Conservation (phyloP, 495 filamentous ascomycete species). For the Chaetomidium leptoderma region DNA sequence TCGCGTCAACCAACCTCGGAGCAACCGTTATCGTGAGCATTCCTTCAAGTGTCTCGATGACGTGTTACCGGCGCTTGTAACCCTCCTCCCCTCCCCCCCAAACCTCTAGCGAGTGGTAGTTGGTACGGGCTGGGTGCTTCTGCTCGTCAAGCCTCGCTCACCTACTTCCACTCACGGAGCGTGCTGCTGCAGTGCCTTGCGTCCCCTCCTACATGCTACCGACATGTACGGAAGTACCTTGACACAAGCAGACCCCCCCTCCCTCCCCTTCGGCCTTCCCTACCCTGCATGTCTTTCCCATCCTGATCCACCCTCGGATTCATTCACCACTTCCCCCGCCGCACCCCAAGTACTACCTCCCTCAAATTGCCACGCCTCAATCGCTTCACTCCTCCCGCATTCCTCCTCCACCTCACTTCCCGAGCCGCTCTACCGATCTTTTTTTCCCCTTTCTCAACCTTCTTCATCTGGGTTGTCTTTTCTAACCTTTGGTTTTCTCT, state of each 20-base stretch:
- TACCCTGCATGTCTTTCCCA: conserved; percentile 43
- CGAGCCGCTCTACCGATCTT: neutral
- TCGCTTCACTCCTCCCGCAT: conserved; percentile 23
- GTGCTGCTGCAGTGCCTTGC: conserved; percentile 40
- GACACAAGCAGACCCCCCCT: conserved; percentile 19
- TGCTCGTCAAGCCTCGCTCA: conserved; percentile 26
- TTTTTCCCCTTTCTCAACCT: conserved; percentile 20
- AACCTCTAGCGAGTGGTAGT: conserved; percentile 13
- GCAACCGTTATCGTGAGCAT: conserved; percentile 31
- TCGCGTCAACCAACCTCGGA: conserved; percentile 10
- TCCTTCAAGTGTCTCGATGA: conserved; percentile 40
- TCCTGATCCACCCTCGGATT: conserved; percentile 36
- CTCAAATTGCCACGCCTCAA: conserved; percentile 34
- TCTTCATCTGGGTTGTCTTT: conserved; percentile 30
- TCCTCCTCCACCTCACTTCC: conserved; percentile 22
- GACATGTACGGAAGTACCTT: conserved; percentile 25
- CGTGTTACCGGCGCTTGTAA: conserved; percentile 40
- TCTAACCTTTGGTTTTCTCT: conserved; percentile 38
- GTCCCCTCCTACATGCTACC: conserved; percentile 34
- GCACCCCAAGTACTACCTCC: conserved; percentile 29
- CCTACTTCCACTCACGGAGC: conserved; percentile 29
- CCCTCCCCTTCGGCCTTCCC: conserved; percentile 21
- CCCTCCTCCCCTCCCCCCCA: no score
- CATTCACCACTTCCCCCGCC: conserved; percentile 29
- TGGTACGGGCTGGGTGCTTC: conserved; percentile 6